Evolutionary conservation across 225 moss, liverwort and hornwort genomes (phyloP), one percentile per base, ranked within the genome.

Genomic region (Neckera pumila): DNA sequence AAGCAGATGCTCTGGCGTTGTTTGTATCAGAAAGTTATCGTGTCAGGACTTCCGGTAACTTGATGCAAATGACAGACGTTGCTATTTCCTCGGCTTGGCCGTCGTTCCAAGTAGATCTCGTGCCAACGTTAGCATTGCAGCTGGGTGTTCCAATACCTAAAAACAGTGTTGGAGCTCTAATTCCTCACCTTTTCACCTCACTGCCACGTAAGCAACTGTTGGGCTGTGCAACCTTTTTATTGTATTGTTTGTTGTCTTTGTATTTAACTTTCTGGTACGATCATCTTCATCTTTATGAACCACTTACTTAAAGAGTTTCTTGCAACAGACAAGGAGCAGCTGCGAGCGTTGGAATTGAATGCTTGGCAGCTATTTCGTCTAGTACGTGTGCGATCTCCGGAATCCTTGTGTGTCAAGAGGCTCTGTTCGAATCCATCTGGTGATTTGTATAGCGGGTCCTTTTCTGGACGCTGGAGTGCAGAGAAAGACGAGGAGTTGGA

Each of bases 131-230:
- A 87, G 91, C 97, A 76, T 90, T 97, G 83, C 93, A 87, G 67
- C 85, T 97, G 83, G 97, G 96, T 75, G 87, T 96, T 51, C 96
- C 97, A 64, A 96, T 97, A 57, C 97, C 97, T 4, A 92, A 93
- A 91, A 97, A 94, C 73, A 97, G 96, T 85, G 94, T 97, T 47
- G 96, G 97, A 89, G 84, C 92, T 76, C 76, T 97, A 73, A 90
- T 96, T 83, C 91, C 94, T 86, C 95, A 94, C 47, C 95, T 96
- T 53, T 95, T 97, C 87, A 87, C 90, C 75, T 84, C 95, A 45
- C 89, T 94, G 61, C 72, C 92, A 38, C 85, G 96, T 96, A 88
- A 93, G 96, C 92, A 82, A 59, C 87, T 82, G 70, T 78, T 87
- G 56, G 86, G 33, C 69, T 80, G 40, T 80, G 53, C 70, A 62